Conservation (phyloP, 192 early-diverging fungal species). For the Spinellus fusiger region DNA sequence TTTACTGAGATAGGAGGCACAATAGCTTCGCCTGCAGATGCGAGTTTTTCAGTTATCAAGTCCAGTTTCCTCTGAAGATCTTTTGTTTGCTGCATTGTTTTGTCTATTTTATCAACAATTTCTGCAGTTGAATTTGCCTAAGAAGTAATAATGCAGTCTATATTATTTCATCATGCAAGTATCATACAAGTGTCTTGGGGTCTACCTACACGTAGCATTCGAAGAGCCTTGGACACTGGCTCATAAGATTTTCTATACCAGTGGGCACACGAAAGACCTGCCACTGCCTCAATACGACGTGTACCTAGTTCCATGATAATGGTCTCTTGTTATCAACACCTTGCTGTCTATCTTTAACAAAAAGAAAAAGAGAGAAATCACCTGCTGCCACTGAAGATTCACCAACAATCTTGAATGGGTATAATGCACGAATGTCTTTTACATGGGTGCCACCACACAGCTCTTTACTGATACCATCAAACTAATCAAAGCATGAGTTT, state of each 20-base stretch:
- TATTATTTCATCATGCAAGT: not conserved
- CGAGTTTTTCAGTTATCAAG: constrained; percentile 38
- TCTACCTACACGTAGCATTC: constrained; percentile 26
- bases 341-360: too few relatives aligned
- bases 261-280: constrained; percentile 35
- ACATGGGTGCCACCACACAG: constrained; percentile 58
- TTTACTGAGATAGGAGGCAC: constrained; percentile 9
- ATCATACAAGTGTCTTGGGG: constrained; percentile 17
- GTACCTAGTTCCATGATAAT: constrained; percentile 28
- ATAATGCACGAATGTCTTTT: constrained; percentile 34
- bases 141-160: not conserved
- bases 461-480: constrained; percentile 45
- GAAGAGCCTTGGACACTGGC: constrained; percentile 35
- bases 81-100: constrained; percentile 32
- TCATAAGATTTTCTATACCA: constrained; percentile 41
- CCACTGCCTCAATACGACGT: constrained; percentile 55
- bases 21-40: constrained; percentile 15
- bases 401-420: constrained; percentile 50
- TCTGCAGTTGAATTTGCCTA: constrained; percentile 29
- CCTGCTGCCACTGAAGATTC: constrained; percentile 54
- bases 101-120: constrained; percentile 37
- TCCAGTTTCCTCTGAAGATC: constrained; percentile 34
- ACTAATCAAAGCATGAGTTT: too few relatives aligned
- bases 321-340: not conserved
- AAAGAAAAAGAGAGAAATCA: too few relatives aligned